phyloP scores from a whole-genome alignment of 345 rosid genomes.

The Boechera retrofracta region DNA sequence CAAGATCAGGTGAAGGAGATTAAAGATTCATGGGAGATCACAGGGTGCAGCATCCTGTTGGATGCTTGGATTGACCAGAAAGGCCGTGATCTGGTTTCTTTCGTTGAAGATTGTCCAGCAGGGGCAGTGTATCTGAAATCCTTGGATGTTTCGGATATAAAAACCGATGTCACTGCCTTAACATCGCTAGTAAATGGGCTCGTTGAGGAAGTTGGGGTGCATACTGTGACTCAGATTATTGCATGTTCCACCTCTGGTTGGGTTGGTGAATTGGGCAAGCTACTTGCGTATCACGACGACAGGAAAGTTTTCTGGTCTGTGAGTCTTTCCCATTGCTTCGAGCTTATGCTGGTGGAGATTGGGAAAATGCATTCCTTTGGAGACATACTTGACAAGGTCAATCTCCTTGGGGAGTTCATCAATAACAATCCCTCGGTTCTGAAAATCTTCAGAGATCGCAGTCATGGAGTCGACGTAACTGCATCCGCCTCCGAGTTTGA shows the following conservation, averaged over 20 bases:
- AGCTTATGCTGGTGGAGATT: slow-evolving; percentile 57
- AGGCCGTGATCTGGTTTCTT: slow-evolving; percentile 55
- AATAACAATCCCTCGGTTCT: slow-evolving; percentile 41
- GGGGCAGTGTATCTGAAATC: slow-evolving; percentile 63
- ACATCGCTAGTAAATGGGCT: slow-evolving; percentile 49
- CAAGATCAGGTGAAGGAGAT: slow-evolving; percentile 47
- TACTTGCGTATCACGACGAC: slow-evolving; percentile 40
- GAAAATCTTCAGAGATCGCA: slow-evolving; percentile 41
- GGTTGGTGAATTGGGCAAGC: slow-evolving; percentile 54
- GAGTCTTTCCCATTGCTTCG: slow-evolving; percentile 61
- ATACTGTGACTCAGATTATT: slow-evolving; percentile 60
- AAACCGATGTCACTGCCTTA: slow-evolving; percentile 43
- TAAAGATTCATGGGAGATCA: slow-evolving; percentile 57
- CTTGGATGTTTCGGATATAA: slow-evolving; percentile 47
- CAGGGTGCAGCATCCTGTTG: slow-evolving; percentile 69
- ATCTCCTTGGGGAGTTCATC: slow-evolving; percentile 40
- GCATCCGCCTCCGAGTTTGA: slow-evolving; percentile 49
- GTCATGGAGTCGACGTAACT: slow-evolving; percentile 41
- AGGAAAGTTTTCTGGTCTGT: slow-evolving; percentile 59
- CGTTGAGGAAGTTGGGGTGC: slow-evolving; percentile 53
- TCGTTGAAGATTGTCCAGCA: slow-evolving; percentile 60
- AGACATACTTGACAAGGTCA: slow-evolving; percentile 36
- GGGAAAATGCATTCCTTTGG: slow-evolving; percentile 34
- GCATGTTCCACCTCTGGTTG: slow-evolving; percentile 58
- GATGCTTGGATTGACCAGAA: slow-evolving; percentile 63